These are phyloP conservation scores for Chlamydomonas schloesseri DNA, from an alignment of 139 green algal species.

Conservation along the genomic window DNA sequence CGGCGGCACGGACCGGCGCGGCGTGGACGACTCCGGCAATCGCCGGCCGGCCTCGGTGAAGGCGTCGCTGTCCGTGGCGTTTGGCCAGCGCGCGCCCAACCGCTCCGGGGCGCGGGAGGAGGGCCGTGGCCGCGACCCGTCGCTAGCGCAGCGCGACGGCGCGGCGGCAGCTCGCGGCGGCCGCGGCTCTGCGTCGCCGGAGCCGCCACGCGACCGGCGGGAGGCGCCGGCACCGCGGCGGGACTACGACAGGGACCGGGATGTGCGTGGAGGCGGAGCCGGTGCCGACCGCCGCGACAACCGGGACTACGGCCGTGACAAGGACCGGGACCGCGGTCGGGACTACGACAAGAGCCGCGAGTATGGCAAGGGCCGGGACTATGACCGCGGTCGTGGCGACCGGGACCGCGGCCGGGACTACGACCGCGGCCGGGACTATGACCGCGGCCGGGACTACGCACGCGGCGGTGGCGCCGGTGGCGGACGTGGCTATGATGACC, in stretches of 20 bases:
- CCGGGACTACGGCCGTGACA: constrained; percentile 13
- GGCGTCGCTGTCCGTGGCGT: constrained; percentile 89
- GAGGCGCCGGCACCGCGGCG: background rate
- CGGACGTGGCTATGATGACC: background rate
- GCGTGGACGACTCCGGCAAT: constrained; percentile 72
- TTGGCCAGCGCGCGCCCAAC: constrained; percentile 95
- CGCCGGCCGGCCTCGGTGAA: constrained; percentile 91
- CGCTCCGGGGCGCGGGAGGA: constrained; percentile 78
- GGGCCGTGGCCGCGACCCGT: constrained; percentile 56
- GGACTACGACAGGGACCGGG: constrained; percentile 31
- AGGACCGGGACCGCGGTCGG: background rate
- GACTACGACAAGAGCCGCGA: constrained; percentile 3
- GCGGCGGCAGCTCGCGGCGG: background rate
- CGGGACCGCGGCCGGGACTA: background rate
- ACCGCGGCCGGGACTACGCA: constrained; percentile 3
- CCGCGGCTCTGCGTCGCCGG: constrained; percentile 15
- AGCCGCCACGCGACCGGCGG: constrained; percentile 13
- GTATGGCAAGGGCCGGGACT: constrained; percentile 7
- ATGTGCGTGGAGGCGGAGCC: constrained; percentile 26
- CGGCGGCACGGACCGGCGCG: constrained; percentile 83
- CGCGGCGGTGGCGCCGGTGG: background rate
- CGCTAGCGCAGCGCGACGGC: background rate
- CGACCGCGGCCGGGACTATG: background rate
- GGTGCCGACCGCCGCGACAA: constrained; percentile 5
- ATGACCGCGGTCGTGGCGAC: background rate